Base-by-base conservation (phyloP, 371 early-diverging fungal species). In the Actinomortierella wolfii region DNA sequence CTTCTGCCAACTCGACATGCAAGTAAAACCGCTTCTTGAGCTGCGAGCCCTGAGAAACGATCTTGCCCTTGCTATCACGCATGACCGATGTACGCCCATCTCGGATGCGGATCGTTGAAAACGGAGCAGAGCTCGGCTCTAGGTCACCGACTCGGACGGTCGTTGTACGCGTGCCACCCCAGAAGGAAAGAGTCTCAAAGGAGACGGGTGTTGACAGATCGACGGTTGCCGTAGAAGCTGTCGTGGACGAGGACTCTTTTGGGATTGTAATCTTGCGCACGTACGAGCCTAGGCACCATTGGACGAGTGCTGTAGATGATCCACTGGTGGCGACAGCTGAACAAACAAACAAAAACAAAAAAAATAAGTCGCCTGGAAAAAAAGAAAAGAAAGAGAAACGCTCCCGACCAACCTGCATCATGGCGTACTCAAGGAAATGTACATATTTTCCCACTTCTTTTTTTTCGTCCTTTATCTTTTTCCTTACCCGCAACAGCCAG, bases 201-300 rank as follows among this genome's bases (percentile, higher is more conserved):
- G 74, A 73, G 17, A 73, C 74, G 8, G 67, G 74, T 1, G 74
- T 73, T 11, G 74, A 73, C 17, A 63, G 62, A 2, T 62, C 59
- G 24, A 67, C 42, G 5, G 51, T 60, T 1, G 53, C 43, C 1
- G n/a, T 48, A 11, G 56, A 0, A 1, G 47, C 28, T 2, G 23
- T 80, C 78, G 67, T 64, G 66, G 18, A 76, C 79, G 26, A 77
- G 60, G 50, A 79, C 61, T 55, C 57, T 69, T 56, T 61, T 18
- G 70, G 58, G 44, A 71, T 61, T 20, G 85, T 86, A 45, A 84
- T 80, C 54, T 83, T 83, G 26, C 85, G 82, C 25, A 86, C 86
- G 60, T 86, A 86, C 1, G 86, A 84, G 4, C 85, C 84, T 74
- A 86, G 79, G 55, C 84, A 83, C 86, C 86, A 86, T 48, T 86